Conservation (phyloP, 495 filamentous ascomycete genomes). For the Apodospora peruviana region DNA sequence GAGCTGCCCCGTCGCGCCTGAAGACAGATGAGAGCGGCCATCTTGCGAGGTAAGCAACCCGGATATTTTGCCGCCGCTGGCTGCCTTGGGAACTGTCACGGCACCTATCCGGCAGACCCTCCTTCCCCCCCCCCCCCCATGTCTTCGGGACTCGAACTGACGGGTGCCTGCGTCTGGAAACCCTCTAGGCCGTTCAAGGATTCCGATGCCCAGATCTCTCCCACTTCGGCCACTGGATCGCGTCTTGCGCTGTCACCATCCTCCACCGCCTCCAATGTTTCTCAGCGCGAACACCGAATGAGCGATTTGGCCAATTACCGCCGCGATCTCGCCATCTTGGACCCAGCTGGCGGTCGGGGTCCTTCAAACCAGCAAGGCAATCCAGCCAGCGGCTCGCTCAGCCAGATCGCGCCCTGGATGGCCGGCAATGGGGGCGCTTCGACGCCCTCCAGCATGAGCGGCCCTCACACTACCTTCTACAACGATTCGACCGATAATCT, state of each 20-base stretch:
- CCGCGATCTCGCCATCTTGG: conserved; percentile 64
- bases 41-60: conserved; percentile 30
- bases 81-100: not conserved
- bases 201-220: conserved; percentile 46
- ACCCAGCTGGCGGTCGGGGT: conserved; percentile 47
- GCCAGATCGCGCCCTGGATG: conserved; percentile 46
- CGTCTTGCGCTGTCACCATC: conserved; percentile 43
- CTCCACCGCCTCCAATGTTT: conserved; percentile 39
- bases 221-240: conserved; percentile 37
- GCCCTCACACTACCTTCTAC: conserved; percentile 47
- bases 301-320: conserved; percentile 60
- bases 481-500: conserved; percentile 63
- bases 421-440: conserved; percentile 26
- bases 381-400: conserved; percentile 41
- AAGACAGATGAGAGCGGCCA: conserved; percentile 49
- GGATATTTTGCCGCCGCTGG: not conserved
- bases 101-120: not conserved
- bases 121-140: conserved; percentile 1
- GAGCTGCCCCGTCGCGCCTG: conserved; percentile 51
- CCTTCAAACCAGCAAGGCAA: conserved; percentile 45
- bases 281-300: conserved; percentile 44
- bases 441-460: conserved; percentile 24
- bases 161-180: conserved; percentile 21
- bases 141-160: conserved; percentile 15
- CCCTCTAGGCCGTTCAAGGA: conserved; percentile 30